These are phyloP conservation scores for Fraxinus sp. DNA, from an alignment of 305 asterid species.

Conservation along the genomic window DNA sequence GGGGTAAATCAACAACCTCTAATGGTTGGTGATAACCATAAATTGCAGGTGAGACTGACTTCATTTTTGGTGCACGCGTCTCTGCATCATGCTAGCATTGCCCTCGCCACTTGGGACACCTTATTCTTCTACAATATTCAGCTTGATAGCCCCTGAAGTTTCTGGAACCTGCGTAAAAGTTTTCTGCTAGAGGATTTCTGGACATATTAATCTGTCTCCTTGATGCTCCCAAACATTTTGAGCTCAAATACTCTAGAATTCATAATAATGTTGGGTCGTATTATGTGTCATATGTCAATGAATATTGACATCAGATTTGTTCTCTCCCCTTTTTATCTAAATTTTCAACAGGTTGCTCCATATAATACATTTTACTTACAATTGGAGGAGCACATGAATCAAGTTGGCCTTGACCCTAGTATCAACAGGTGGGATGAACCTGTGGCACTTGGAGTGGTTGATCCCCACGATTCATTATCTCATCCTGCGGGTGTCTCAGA, in stretches of 20 bases:
- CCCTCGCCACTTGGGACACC: background rate
- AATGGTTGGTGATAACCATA: slow-evolving; percentile 98
- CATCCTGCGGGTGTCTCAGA: slow-evolving; percentile 97
- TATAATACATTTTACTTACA: slow-evolving; percentile 78
- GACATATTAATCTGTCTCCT: background rate
- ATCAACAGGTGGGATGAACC: slow-evolving; percentile 86
- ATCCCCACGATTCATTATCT: slow-evolving; percentile 94
- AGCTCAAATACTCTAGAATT: background rate
- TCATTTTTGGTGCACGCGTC: slow-evolving; percentile 13
- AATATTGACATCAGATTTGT: slow-evolving; percentile 8
- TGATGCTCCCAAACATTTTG: background rate
- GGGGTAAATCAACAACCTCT: slow-evolving; percentile 98
- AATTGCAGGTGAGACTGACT: slow-evolving; percentile 71
- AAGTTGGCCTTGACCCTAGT: slow-evolving; percentile 70
- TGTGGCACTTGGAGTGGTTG: slow-evolving; percentile 80
- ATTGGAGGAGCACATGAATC: slow-evolving; percentile 80
- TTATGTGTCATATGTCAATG: background rate
- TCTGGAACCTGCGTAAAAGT: background rate
- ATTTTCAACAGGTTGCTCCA: slow-evolving; percentile 80
- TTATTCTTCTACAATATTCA: background rate
- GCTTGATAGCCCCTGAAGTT: background rate
- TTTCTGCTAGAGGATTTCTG: background rate
- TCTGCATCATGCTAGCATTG: background rate
- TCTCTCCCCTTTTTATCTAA: slow-evolving; percentile 13
- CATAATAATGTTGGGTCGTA: background rate